Conservation (phyloP, 2,329 filamentous ascomycete genomes). For the Zasmidium cellare region DNA sequence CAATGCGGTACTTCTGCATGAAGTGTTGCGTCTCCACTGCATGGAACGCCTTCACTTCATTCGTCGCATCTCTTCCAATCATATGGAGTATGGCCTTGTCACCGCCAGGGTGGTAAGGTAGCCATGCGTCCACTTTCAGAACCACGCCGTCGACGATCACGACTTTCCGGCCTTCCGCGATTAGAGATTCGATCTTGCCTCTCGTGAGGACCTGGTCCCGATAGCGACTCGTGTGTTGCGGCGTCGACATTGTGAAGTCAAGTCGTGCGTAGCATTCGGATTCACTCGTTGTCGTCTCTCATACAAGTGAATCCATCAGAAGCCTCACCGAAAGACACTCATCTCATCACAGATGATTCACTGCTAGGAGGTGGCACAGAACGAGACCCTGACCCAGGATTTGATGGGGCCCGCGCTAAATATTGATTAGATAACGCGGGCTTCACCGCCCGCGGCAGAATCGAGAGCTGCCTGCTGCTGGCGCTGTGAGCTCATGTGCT, state of each 20-base stretch:
- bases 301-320: neutral
- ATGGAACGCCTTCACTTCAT: conserved; percentile 94
- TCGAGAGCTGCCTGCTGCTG: neutral
- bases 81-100: conserved; percentile 89
- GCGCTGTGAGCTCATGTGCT: neutral
- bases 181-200: conserved; percentile 68
- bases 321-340: too few relatives aligned
- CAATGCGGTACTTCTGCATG: conserved; percentile 83
- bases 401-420: neutral
- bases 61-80: conserved; percentile 71
- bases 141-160: conserved; percentile 80
- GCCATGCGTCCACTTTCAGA: conserved; percentile 84
- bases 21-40: conserved; percentile 71
- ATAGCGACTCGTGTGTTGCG: conserved; percentile 19
- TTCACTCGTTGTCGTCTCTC: neutral
- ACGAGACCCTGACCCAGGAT: neutral
- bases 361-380: neutral
- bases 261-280: neutral
- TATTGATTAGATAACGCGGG: neutral
- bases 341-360: neutral
- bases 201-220: conserved; percentile 29
- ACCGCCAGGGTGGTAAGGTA: conserved; percentile 87
- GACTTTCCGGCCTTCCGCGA: conserved; percentile 76
- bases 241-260: conserved; percentile 17
- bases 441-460: neutral